Conservation (phyloP, 2,329 filamentous ascomycete species). For the Helminthosporium solani region DNA sequence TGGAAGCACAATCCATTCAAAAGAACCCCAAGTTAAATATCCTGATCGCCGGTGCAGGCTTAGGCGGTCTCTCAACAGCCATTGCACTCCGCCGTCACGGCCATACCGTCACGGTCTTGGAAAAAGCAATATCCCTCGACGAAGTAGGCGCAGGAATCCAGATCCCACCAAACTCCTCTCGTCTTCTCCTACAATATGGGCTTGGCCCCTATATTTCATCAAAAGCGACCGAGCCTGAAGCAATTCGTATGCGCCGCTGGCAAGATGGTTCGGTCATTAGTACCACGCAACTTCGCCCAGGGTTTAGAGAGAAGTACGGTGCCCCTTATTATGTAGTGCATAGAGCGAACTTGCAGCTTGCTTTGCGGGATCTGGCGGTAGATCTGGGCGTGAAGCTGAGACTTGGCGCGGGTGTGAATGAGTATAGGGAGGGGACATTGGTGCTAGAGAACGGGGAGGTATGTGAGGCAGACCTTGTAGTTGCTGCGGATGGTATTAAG, state of each 20-base stretch:
- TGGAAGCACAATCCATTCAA: background rate
- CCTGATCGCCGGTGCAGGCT: slow-evolving; percentile 17
- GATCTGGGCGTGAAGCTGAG: slow-evolving; percentile 17
- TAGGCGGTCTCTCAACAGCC: slow-evolving; percentile 19
- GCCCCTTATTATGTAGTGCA: slow-evolving; percentile 25
- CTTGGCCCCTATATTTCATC: slow-evolving; percentile 28
- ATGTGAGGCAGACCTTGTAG: slow-evolving; percentile 35
- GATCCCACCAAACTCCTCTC: slow-evolving; percentile 36
- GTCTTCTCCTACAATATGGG: slow-evolving; percentile 51
- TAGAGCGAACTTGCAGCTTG: slow-evolving; percentile 20
- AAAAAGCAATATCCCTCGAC: slow-evolving; percentile 13
- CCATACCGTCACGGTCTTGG: slow-evolving; percentile 17
- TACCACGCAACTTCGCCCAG: slow-evolving; percentile 53
- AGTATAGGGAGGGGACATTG: slow-evolving; percentile 11
- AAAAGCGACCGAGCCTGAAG: slow-evolving; percentile 41
- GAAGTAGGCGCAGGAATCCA: slow-evolving; percentile 26
- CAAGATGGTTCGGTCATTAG: slow-evolving; percentile 49
- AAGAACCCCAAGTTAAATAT: slow-evolving; percentile 11
- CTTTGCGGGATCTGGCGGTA: slow-evolving; percentile 15
- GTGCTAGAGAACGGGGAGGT: slow-evolving; percentile 43
- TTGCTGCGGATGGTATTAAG: slow-evolving; percentile 42
- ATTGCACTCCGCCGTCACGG: slow-evolving; percentile 16
- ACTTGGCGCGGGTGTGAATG: slow-evolving; percentile 11
- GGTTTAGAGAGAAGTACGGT: slow-evolving; percentile 43
- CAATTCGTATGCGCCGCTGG: slow-evolving; percentile 54